Base-by-base conservation (phyloP, 805 yeast genomes). In the Ogataea henricii region DNA sequence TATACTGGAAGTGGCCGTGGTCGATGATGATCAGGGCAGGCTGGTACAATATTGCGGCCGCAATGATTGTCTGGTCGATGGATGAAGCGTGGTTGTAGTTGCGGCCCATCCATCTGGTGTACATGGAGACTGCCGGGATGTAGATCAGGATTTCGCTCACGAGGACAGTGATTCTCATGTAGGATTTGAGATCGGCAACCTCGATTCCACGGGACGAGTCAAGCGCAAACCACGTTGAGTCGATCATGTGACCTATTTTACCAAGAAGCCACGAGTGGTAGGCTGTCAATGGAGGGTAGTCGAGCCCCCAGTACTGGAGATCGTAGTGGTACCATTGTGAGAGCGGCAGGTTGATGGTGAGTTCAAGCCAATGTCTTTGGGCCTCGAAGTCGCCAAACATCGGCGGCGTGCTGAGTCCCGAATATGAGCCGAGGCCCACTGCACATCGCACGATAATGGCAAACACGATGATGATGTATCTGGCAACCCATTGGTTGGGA, bases 1-100 rank as follows among this genome's bases (percentile, higher is more conserved):
- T 95, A 68, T 82, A 92, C 69, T 95, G 99, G 70, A 94, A 94
- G 68, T 94, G 99, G 6, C 99, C 99, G 67, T 94, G 97, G 64
- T 94, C 99, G 40, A 94, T 83, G 48, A 94, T 73, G 37, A 87
- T 76, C 50, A 92, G 72, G 2, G 87, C 76, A 0, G 99, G 97
- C 65, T 89, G 96, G 63, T 85, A 81, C 27, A 94, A 64, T n/a
- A 94, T 82, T 14, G 90, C 82, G 1, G 89, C 85, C 0, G 89
- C 81, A 13, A 87, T 82, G 22, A 86, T 77, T 12, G 87, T 81
- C 63, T 88, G 95, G 58, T 87, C 89, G 59, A 88, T 79, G 33
- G 92, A 77, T 3, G 84, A 76, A 5, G 67, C 68, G 14, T 66
- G 60, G 35, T 62, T 63, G 37, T 76, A 72, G 46, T 75, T 71